Evolutionary conservation across 305 asterid species (phyloP).

Genomic region (Rubia tinctorum): DNA sequence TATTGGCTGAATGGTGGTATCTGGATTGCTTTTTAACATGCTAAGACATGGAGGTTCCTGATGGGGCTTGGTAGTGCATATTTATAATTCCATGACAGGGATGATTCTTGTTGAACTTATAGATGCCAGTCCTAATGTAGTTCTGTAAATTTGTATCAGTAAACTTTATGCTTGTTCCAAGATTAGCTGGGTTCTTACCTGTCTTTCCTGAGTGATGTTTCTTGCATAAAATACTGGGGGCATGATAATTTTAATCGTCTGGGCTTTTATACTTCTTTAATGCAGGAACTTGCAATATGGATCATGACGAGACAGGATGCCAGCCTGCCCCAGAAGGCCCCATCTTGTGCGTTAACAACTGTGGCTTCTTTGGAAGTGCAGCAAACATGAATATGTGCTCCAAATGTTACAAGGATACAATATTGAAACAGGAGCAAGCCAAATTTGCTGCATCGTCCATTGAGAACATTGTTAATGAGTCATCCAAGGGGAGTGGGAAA

Average conservation of each 20-base stretch:
- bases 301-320: conserved; percentile 47
- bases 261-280: neutral
- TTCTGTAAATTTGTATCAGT: neutral
- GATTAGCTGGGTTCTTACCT: neutral
- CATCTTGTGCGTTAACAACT: conserved; percentile 36
- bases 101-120: neutral
- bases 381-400: conserved; percentile 52
- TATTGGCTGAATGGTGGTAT: neutral
- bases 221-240: neutral
- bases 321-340: conserved; percentile 44
- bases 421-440: conserved; percentile 41
- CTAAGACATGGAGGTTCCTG: neutral
- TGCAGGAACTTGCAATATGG: conserved; percentile 31
- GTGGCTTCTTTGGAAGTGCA: conserved; percentile 49
- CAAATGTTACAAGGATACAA: conserved; percentile 39
- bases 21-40: neutral
- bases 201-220: neutral
- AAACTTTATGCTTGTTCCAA: neutral
- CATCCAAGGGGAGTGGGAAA: conserved; percentile 25
- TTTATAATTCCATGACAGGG: neutral
- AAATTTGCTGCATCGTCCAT: conserved; percentile 39
- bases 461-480: conserved; percentile 34
- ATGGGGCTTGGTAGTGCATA: neutral
- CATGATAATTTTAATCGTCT: neutral
- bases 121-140: neutral